These are phyloP conservation scores for Lactifluus subvellereus DNA, from an alignment of 768 basidiomycete species.

Conservation along the genomic window DNA sequence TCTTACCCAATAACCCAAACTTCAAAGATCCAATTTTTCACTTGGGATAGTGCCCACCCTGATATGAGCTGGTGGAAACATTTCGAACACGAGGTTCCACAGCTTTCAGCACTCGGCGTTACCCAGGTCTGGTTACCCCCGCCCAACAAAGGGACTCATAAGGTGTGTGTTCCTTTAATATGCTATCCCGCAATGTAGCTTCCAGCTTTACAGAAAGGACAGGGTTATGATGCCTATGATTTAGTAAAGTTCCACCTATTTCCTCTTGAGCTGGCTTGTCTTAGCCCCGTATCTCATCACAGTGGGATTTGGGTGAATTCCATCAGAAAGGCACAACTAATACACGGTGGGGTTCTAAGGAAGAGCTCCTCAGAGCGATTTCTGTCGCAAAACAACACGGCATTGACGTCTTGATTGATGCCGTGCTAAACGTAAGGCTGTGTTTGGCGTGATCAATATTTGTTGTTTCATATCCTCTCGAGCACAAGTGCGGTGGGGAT, in stretches of 20 bases:
- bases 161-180: conserved; percentile 33
- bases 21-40: conserved; percentile 72
- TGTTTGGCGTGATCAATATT: neutral
- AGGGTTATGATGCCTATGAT: conserved; percentile 85
- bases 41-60: conserved; percentile 61
- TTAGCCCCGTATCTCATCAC: neutral
- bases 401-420: conserved; percentile 77
- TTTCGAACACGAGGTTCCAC: conserved; percentile 59
- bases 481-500: conserved; percentile 88
- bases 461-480: conserved; percentile 5
- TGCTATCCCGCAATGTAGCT: neutral
- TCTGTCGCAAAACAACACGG: conserved; percentile 58
- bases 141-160: conserved; percentile 68
- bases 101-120: conserved; percentile 59
- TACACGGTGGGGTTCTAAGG: conserved; percentile 86
- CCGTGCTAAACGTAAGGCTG: conserved; percentile 72
- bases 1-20: conserved; percentile 7
- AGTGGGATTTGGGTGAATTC: conserved; percentile 91
- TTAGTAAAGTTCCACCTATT: conserved; percentile 41
- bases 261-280: neutral
- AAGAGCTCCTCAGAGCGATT: conserved; percentile 69
- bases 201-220: conserved; percentile 44
- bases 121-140: conserved; percentile 84
- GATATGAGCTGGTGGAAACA: conserved; percentile 77
- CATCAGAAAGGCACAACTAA: conserved; percentile 61